These are phyloP conservation scores for Cynara cardunculus DNA, from an alignment of 129 eudicot genomes.

Conservation along the genomic window DNA sequence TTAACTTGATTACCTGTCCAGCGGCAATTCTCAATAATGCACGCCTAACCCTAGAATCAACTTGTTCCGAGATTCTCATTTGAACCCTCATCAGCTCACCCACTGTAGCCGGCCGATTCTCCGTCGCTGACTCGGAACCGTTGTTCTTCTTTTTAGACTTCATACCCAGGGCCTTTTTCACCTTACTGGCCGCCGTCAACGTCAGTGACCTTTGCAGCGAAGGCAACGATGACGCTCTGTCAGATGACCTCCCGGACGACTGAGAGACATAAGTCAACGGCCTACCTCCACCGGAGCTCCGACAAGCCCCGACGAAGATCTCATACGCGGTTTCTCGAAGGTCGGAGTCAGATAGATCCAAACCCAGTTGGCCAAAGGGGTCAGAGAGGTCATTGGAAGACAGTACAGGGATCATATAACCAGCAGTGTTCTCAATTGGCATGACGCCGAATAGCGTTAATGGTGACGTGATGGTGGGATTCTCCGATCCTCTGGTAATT, in stretches of 20 bases:
- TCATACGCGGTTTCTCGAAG: conserved; percentile 85
- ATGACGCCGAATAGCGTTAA: not conserved
- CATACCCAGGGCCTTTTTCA: conserved; percentile 68
- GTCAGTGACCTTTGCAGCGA: conserved; percentile 51
- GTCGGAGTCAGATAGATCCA: conserved; percentile 48
- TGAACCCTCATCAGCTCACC: conserved; percentile 87
- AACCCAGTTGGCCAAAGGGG: conserved; percentile 53
- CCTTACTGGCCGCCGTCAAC: conserved; percentile 58
- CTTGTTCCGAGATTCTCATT: conserved; percentile 68
- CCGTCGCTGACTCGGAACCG: conserved; percentile 17
- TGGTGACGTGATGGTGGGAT: not conserved
- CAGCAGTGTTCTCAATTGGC: conserved; percentile 19
- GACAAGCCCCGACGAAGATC: conserved; percentile 70
- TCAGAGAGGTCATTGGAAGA: conserved; percentile 26
- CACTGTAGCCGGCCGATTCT: conserved; percentile 33
- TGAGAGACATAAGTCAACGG: conserved; percentile 69
- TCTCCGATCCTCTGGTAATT: conserved; percentile 11
- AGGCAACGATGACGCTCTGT: conserved; percentile 33
- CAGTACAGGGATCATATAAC: conserved; percentile 17
- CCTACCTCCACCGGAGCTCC: conserved; percentile 64
- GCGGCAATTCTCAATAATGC: conserved; percentile 75
- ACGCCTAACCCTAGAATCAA: conserved; percentile 76
- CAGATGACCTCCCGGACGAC: conserved; percentile 36
- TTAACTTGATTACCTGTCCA: conserved; percentile 52
- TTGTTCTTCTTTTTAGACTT: conserved; percentile 39